These are phyloP conservation scores for Coemansia sp. DNA, from an alignment of 192 early-diverging fungal species.

Conservation along the genomic window DNA sequence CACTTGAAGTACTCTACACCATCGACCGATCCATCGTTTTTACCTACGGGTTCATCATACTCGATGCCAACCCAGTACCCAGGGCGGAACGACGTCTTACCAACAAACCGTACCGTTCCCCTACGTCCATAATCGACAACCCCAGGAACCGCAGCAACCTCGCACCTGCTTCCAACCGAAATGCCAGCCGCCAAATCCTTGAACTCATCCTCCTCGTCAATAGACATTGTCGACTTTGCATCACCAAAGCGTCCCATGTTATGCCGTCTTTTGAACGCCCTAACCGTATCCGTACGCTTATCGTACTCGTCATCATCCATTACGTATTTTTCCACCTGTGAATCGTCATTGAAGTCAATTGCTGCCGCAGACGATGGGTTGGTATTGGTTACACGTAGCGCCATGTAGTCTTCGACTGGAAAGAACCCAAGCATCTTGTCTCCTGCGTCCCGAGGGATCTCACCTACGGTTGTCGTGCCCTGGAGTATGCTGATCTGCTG, in stretches of 20 bases:
- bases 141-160: slow-evolving; percentile 65
- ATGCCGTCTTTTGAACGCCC: slow-evolving; percentile 85
- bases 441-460: slow-evolving; percentile 54
- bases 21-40: slow-evolving; percentile 85
- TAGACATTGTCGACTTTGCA: slow-evolving; percentile 74
- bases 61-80: slow-evolving; percentile 94
- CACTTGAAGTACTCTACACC: slow-evolving; percentile 79
- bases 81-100: slow-evolving; percentile 72
- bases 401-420: slow-evolving; percentile 80
- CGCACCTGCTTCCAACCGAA: slow-evolving; percentile 78
- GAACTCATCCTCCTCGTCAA: slow-evolving; percentile 71
- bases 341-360: slow-evolving; percentile 83
- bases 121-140: slow-evolving; percentile 40
- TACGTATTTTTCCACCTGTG: slow-evolving; percentile 92
- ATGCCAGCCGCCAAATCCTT: slow-evolving; percentile 67
- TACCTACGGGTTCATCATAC: slow-evolving; percentile 96
- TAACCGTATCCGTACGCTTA: slow-evolving; percentile 77
- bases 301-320: slow-evolving; percentile 87
- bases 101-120: slow-evolving; percentile 74
- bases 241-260: slow-evolving; percentile 86
- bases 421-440: slow-evolving; percentile 81
- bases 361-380: slow-evolving; percentile 17
- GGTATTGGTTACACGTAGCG: slow-evolving; percentile 60
- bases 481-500: slow-evolving; percentile 68
- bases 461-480: slow-evolving; percentile 46